Conservation (phyloP, 108 stramenopile species). For the Cylindrotheca fusiformis region DNA sequence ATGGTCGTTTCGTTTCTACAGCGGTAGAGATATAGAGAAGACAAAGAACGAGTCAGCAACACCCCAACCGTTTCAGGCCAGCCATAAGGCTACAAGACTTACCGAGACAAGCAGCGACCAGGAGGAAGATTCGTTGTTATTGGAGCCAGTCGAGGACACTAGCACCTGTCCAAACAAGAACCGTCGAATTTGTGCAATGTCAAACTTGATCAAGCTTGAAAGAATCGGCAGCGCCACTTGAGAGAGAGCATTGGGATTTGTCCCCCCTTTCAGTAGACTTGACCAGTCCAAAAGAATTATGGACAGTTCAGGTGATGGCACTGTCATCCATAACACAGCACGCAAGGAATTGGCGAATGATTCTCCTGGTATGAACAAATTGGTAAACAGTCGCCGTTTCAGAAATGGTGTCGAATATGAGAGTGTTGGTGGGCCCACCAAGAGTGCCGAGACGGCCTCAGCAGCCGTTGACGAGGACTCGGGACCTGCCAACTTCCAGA, state of each 20-base stretch:
- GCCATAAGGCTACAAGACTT: conserved; percentile 7
- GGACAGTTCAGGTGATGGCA: conserved; percentile 74
- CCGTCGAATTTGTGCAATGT: conserved; percentile 29
- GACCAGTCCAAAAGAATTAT: conserved; percentile 76
- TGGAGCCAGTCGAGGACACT: conserved; percentile 11
- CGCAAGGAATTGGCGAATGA: conserved; percentile 51
- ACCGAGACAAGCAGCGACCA: conserved; percentile 46
- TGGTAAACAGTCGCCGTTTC: conserved; percentile 70
- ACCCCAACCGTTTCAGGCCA: too few relatives aligned
- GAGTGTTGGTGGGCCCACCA: conserved; percentile 52
- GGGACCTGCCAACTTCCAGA: conserved; percentile 58
- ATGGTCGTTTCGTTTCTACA: conserved; percentile 55
- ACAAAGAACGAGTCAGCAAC: too few relatives aligned
- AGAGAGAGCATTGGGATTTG: conserved; percentile 21
- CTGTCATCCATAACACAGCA: conserved; percentile 51
- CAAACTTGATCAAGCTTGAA: conserved; percentile 18
- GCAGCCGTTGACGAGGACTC: conserved; percentile 42
- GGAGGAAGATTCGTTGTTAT: background rate
- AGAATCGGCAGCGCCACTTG: conserved; percentile 17
- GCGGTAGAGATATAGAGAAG: background rate
- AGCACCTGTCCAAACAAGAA: conserved; percentile 73
- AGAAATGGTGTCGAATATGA: conserved; percentile 17
- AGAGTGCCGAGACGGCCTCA: conserved; percentile 56
- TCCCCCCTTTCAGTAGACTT: conserved; percentile 30
- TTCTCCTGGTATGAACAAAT: conserved; percentile 69